Percentiles rank a stretch among this genome's conserved stretches.
These are phyloP conservation scores for Mortierella sp. DNA, from an alignment of 371 early-diverging fungal species.

Conservation along the genomic window DNA sequence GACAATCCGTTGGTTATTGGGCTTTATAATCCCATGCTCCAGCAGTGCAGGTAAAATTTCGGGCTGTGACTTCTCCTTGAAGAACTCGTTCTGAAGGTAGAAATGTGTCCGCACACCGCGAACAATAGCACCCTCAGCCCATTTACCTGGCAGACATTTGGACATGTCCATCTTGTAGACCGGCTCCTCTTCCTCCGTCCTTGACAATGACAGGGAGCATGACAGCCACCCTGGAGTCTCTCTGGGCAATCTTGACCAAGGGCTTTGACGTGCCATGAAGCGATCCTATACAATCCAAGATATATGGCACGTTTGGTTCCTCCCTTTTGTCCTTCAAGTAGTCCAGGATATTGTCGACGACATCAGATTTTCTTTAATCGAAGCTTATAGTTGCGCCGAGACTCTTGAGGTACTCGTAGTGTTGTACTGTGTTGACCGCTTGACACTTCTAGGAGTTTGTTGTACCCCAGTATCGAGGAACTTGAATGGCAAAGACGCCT, in stretches of 20 bases:
- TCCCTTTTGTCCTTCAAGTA: conserved; percentile 14
- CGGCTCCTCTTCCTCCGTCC: conserved; percentile 28
- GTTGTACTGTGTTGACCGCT: conserved; percentile 16
- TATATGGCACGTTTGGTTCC: conserved; percentile 25
- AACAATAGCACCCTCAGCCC: conserved; percentile 20
- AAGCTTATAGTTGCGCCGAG: conserved; percentile 28
- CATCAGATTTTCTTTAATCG: conserved; percentile 19
- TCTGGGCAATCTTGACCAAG: conserved; percentile 22
- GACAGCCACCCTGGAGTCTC: conserved; percentile 22
- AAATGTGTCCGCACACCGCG: conserved; percentile 28
- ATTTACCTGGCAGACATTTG: conserved; percentile 18
- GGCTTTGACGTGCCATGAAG: conserved; percentile 22
- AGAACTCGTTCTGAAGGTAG: conserved; percentile 30
- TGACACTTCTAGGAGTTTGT: conserved; percentile 18
- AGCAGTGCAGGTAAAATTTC: conserved; percentile 26
- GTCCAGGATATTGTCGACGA: conserved; percentile 19
- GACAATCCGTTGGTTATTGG: conserved; percentile 26
- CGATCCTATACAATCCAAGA: conserved; percentile 27
- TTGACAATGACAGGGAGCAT: conserved; percentile 30
- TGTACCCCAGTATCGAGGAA: conserved; percentile 23
- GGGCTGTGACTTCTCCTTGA: conserved; percentile 25
- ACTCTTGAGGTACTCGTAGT: conserved; percentile 21
- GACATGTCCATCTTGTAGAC: conserved; percentile 28
- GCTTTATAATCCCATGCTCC: conserved; percentile 16
- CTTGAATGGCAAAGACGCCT: conserved; percentile 27